Evolutionary conservation across 2,329 filamentous ascomycete genomes (phyloP), one percentile per base, ranked within the genome.

Genomic region (Monilinia fructicola): DNA sequence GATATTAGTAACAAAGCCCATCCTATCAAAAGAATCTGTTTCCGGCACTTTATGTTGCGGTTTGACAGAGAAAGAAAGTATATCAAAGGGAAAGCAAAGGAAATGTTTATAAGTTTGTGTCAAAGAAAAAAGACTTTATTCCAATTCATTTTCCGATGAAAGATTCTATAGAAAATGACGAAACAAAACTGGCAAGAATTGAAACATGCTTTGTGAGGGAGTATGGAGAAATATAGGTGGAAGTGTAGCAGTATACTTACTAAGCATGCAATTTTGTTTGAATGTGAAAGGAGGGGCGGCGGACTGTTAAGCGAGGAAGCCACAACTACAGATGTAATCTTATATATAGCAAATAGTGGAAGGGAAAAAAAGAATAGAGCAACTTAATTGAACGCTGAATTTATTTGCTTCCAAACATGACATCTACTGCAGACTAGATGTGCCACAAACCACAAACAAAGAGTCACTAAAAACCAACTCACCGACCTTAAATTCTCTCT

Each of bases 1-100:
- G 31, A 56, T 42, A 2, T 4, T 18, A 42, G 42, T 4, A 26
- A 61, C 58, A 61, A 61, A 61, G 58, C 44, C 44, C 14, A 50
- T 60, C 28, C 28, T 50, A 26, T 50, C 21, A 26, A 40, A n/a
- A n/a, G 12, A 35, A 61, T 48, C 58, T 61, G 44, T 50, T 61
- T 61, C 44, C 58, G 58, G 58, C 31, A 61, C 28, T 50, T 50
- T 26, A 14, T 23, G 31, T 21, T 23, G n/a, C 26, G 44, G 16
- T 6, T 26, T 26, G 21, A 26, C 21, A 23, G 28, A 21, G 23
- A 28, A 11, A 58, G n/a, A 42, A 35, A 46, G 26, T 18, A 16
- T 12, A 40, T 40, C 38, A 44, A n/a, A 46, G 40, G 11, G 6
- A 60, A 38, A 54, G 3, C 4, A 35, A 21, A 48, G 21, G 5